Percentiles rank a stretch among this genome's conserved stretches.
Evolutionary conservation across 116 monocot genomes (phyloP).

Genomic region (Posidonia oceanica): DNA sequence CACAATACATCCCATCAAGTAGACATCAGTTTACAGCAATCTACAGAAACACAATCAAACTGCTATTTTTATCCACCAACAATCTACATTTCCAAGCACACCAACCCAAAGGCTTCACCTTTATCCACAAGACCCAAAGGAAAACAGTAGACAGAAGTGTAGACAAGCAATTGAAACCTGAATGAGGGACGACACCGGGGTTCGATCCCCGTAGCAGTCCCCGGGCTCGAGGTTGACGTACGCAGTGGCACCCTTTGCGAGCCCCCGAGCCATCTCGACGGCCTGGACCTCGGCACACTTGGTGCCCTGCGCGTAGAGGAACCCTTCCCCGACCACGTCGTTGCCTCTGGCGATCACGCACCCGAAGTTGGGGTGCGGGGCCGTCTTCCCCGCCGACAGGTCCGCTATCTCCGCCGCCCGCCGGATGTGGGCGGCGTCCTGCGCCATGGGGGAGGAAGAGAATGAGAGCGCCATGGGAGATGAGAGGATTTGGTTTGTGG

Average conservation of each 20-base stretch:
- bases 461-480: not conserved
- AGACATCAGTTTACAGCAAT: too few relatives aligned
- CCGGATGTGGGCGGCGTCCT: conserved; percentile 38
- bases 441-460: not conserved
- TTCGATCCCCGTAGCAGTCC: conserved; percentile 68
- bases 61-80: too few relatives aligned
- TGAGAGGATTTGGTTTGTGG: not conserved
- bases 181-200: conserved; percentile 62
- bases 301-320: conserved; percentile 97
- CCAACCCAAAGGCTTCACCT: too few relatives aligned
- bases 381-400: conserved; percentile 58
- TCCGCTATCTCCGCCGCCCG: conserved; percentile 78
- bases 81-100: too few relatives aligned
- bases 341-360: conserved; percentile 47
- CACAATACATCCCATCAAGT: too few relatives aligned
- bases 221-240: conserved; percentile 94
- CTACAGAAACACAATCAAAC: too few relatives aligned
- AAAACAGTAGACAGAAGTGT: too few relatives aligned
- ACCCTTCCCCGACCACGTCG: conserved; percentile 54
- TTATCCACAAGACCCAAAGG: too few relatives aligned
- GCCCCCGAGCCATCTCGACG: conserved; percentile 50
- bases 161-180: conserved; percentile 24
- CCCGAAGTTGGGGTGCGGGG: conserved; percentile 96
- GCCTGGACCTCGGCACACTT: conserved; percentile 94
- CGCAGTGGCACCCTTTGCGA: conserved; percentile 58